phyloP scores from a whole-genome alignment of 352 stramenopile genomes.

The Vaucheria bursata region DNA sequence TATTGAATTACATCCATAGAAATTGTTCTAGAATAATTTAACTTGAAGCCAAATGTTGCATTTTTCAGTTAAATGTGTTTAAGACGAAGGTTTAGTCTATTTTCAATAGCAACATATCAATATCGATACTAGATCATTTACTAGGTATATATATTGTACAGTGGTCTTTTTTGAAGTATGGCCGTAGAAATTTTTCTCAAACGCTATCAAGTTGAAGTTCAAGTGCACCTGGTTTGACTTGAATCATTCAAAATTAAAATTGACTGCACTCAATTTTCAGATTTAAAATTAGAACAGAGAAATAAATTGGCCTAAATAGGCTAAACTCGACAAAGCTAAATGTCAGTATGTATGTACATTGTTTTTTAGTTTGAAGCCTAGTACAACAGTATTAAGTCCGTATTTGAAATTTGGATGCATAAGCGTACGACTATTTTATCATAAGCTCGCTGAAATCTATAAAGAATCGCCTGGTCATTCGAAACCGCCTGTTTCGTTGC shows the following conservation, averaged over 20 bases:
- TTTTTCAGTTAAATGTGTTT: not conserved
- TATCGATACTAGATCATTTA: too few relatives aligned
- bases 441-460: constrained; percentile 61
- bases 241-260: too few relatives aligned
- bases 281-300: not conserved
- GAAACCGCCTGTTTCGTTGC: constrained; percentile 28
- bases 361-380: constrained; percentile 59
- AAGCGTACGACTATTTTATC: constrained; percentile 75
- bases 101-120: too few relatives aligned
- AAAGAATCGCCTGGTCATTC: constrained; percentile 13
- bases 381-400: constrained; percentile 87
- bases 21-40: not conserved
- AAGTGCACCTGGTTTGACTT: too few relatives aligned
- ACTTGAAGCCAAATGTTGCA: not conserved
- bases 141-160: too few relatives aligned
- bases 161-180: too few relatives aligned
- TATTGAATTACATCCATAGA: too few relatives aligned
- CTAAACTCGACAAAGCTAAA: not conserved
- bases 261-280: not conserved
- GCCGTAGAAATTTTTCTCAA: not conserved
- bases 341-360: not conserved
- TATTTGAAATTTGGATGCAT: constrained; percentile 88
- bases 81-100: too few relatives aligned
- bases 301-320: not conserved
- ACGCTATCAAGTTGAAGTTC: too few relatives aligned